Conservation (phyloP, 768 basidiomycete genomes). For the Lactarius pseudohatsudake region DNA sequence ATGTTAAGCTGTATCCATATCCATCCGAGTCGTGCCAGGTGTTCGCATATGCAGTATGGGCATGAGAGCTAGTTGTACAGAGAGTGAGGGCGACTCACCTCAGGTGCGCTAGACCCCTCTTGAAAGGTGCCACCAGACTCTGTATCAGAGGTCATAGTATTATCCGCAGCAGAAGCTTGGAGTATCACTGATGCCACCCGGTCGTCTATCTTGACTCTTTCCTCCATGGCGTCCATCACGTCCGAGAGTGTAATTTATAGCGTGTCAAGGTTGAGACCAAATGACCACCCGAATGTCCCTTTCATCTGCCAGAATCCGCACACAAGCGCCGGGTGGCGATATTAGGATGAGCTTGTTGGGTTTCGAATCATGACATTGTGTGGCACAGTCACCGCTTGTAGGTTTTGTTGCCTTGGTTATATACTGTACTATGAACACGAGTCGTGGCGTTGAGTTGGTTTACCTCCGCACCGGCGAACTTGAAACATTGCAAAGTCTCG, state of each 20-base stretch:
- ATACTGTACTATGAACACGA: background rate
- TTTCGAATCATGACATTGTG: background rate
- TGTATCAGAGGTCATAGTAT: background rate
- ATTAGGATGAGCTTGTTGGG: background rate
- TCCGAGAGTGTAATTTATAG: background rate
- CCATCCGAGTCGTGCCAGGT: background rate
- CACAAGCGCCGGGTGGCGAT: background rate
- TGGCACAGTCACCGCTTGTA: background rate
- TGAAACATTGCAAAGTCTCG: background rate
- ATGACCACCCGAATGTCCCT: background rate
- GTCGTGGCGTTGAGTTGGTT: background rate
- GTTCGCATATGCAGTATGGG: background rate
- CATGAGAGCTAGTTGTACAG: background rate
- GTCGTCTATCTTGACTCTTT: conserved; percentile 10
- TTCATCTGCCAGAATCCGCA: background rate
- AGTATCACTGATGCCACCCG: conserved; percentile 1
- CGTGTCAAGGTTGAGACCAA: background rate
- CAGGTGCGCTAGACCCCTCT: background rate
- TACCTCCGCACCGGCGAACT: background rate
- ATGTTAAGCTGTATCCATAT: conserved; percentile 51
- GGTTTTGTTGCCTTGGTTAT: background rate
- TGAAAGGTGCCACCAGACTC: background rate
- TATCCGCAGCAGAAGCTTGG: background rate
- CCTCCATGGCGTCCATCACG: background rate
- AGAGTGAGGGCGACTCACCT: background rate